These are phyloP conservation scores for Nemania sp. DNA, from an alignment of 2,329 filamentous ascomycete species.

Conservation along the genomic window DNA sequence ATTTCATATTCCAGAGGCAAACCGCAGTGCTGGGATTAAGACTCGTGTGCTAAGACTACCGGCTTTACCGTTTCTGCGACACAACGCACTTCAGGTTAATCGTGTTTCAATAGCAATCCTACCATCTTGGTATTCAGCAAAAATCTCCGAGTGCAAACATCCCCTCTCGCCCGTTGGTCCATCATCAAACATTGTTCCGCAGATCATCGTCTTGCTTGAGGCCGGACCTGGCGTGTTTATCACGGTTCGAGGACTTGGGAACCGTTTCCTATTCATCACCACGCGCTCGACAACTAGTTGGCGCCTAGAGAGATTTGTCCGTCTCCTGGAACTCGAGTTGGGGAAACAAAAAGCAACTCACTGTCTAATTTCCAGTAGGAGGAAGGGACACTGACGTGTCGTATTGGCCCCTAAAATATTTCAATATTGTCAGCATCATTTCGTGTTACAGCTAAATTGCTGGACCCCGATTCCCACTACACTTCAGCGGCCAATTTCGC, in stretches of 20 bases:
- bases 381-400: conserved; percentile 3
- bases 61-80: conserved; percentile 54
- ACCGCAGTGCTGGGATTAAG: conserved; percentile 36
- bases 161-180: conserved; percentile 22
- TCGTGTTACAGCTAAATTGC: conserved; percentile 36
- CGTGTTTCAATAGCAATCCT: conserved; percentile 49
- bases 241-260: conserved; percentile 35
- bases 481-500: conserved; percentile 17
- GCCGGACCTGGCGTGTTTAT: conserved; percentile 50
- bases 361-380: conserved; percentile 11
- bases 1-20: conserved; percentile 31
- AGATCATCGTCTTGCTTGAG: conserved; percentile 53
- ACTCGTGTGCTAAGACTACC: conserved; percentile 43
- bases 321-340: conserved; percentile 1
- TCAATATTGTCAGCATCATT: conserved; percentile 17
- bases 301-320: conserved; percentile 8
- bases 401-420: conserved; percentile 14
- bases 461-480: conserved; percentile 40
- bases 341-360: conserved; percentile 8
- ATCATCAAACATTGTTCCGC: conserved; percentile 50
- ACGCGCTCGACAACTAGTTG: conserved; percentile 13
- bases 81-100: conserved; percentile 52
- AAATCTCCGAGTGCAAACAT: conserved; percentile 27
- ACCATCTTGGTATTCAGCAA: conserved; percentile 39
- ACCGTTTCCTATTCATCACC: conserved; percentile 30